Evolutionary conservation across 2,329 filamentous ascomycete genomes (phyloP).

Genomic region (Ascochyta pisi): DNA sequence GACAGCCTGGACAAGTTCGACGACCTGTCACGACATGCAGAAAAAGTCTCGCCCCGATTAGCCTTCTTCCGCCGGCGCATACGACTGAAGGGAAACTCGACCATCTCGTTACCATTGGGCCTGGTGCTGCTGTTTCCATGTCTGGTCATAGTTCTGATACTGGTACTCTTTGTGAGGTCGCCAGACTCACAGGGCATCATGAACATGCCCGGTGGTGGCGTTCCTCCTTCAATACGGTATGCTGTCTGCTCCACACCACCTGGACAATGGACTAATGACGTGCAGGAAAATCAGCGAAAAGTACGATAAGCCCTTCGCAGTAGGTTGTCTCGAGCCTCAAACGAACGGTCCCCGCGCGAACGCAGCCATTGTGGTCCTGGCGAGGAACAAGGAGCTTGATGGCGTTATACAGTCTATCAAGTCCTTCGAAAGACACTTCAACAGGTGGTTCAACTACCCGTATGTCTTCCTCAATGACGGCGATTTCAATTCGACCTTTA

Average conservation of each 20-base stretch:
- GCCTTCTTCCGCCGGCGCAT: slow-evolving; percentile 87
- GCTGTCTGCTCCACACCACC: background rate
- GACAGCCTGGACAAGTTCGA: slow-evolving; percentile 53
- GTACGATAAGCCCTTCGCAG: slow-evolving; percentile 94
- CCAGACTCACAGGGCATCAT: slow-evolving; percentile 82
- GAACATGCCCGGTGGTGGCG: slow-evolving; percentile 84
- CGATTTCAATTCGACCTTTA: slow-evolving; percentile 95
- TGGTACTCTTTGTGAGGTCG: slow-evolving; percentile 88
- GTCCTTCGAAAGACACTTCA: slow-evolving; percentile 98
- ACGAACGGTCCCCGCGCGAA: slow-evolving; percentile 83
- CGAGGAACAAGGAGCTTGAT: slow-evolving; percentile 93
- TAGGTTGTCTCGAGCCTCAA: slow-evolving; percentile 82
- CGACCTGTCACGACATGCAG: slow-evolving; percentile 51
- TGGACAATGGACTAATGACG: slow-evolving; percentile 21
- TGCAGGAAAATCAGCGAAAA: slow-evolving; percentile 93
- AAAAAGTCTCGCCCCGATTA: slow-evolving; percentile 61
- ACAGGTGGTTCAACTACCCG: slow-evolving; percentile 97
- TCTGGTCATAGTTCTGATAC: slow-evolving; percentile 88
- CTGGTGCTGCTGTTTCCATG: slow-evolving; percentile 92
- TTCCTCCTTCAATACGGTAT: slow-evolving; percentile 88
- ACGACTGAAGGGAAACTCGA: slow-evolving; percentile 88
- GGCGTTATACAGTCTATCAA: slow-evolving; percentile 97
- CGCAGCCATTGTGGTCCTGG: slow-evolving; percentile 93
- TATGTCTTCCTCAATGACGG: slow-evolving; percentile 98
- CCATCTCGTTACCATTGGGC: slow-evolving; percentile 88